Evolutionary conservation across 1,284 basidiomycete genomes (phyloP).

Genomic region (Tilletia setariae): DNA sequence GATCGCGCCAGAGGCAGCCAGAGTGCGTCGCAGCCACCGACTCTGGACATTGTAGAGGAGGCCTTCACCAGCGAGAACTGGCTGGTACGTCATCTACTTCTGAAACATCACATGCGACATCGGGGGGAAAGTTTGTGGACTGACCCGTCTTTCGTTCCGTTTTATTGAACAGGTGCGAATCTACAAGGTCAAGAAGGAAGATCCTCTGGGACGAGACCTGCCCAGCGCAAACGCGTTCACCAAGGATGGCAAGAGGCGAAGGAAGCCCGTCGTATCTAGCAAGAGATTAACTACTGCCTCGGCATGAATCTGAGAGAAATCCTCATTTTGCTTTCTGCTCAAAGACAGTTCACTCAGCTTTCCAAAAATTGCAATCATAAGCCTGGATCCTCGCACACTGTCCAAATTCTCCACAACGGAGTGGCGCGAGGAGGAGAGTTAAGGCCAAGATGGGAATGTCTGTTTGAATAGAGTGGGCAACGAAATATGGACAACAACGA

Average conservation of each 20-base stretch:
- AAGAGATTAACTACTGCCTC: neutral
- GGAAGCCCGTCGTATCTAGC: slow-evolving; percentile 23
- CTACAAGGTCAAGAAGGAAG: slow-evolving; percentile 93
- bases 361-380: no score
- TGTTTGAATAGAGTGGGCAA: no score
- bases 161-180: slow-evolving; percentile 69
- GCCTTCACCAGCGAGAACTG: slow-evolving; percentile 53
- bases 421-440: no score
- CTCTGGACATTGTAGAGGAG: slow-evolving; percentile 49
- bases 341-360: no score
- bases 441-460: no score
- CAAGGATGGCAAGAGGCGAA: slow-evolving; percentile 77
- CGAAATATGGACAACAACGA: no score
- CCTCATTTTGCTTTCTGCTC: no score
- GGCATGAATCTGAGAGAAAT: no score
- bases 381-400: no score
- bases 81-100: neutral
- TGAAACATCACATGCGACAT: neutral
- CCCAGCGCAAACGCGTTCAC: slow-evolving; percentile 72
- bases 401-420: no score
- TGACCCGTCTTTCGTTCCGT: neutral
- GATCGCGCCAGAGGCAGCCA: slow-evolving; percentile 42
- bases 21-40: slow-evolving; percentile 36
- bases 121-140: neutral
- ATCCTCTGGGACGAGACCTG: slow-evolving; percentile 75